Evolutionary conservation across 2,329 filamentous ascomycete species (phyloP).

Genomic region (Rhynchosporium agropyri): DNA sequence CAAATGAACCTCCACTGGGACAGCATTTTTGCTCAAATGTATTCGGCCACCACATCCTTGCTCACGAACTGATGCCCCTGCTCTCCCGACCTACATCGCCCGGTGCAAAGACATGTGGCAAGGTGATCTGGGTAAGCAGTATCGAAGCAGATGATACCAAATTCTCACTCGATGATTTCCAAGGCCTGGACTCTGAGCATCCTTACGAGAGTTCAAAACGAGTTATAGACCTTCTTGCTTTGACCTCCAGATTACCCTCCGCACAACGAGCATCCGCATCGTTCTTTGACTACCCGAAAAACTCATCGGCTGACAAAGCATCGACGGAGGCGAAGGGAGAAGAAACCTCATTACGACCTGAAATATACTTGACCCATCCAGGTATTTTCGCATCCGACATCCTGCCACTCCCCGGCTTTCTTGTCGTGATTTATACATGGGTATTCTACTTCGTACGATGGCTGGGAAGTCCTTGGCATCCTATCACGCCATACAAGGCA

Average conservation of each 20-base stretch:
- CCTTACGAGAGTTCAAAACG: slow-evolving; percentile 90
- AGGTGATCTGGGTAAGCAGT: slow-evolving; percentile 83
- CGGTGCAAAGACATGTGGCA: slow-evolving; percentile 35
- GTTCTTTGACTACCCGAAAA: slow-evolving; percentile 54
- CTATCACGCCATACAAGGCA: slow-evolving; percentile 73
- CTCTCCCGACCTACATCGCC: slow-evolving; percentile 48
- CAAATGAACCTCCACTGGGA: slow-evolving; percentile 65
- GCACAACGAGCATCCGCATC: slow-evolving; percentile 57
- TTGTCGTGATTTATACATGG: slow-evolving; percentile 69
- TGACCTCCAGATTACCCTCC: slow-evolving; percentile 71
- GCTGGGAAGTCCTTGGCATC: slow-evolving; percentile 88
- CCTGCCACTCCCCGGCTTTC: slow-evolving; percentile 70
- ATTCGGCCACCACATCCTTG: slow-evolving; percentile 92
- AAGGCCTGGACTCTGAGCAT: slow-evolving; percentile 60
- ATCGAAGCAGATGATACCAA: slow-evolving; percentile 64
- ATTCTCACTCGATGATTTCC: slow-evolving; percentile 71
- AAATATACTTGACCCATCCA: slow-evolving; percentile 80
- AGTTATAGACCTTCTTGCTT: slow-evolving; percentile 78
- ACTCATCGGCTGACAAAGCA: slow-evolving; percentile 31
- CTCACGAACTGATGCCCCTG: slow-evolving; percentile 77
- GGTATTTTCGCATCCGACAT: slow-evolving; percentile 84
- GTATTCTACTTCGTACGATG: slow-evolving; percentile 73
- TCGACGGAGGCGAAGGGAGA: slow-evolving; percentile 25
- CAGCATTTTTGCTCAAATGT: slow-evolving; percentile 89
- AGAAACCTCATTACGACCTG: slow-evolving; percentile 50